Base-by-base conservation (phyloP, 148 eudicot species). In the Simmondsia chinensis region DNA sequence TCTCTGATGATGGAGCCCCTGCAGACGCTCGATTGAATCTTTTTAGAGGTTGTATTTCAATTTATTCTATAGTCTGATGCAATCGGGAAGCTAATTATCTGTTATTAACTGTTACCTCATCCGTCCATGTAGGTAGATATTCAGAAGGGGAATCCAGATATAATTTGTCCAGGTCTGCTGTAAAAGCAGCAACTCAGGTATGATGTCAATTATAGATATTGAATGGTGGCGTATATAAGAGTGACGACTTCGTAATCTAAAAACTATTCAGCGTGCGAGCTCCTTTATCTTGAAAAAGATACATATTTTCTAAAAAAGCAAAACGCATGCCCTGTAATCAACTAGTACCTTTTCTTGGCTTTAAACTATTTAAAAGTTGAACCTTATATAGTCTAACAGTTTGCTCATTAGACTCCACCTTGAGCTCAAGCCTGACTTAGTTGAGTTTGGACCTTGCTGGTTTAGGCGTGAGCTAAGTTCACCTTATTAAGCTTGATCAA, bases 101-200 rank as follows among this genome's bases (percentile, higher is more conserved):
- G 33, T 4, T 24, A 9, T 19, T 29, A 18, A 12, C 17, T 26
- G 43, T 15, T 38, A 6, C 16, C 50, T 45, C 33, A 7, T 27
- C 35, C 43, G 36, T 59, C 25, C 20, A 24, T 35, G 31, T 70
- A 82, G 96, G 89, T 38, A 74, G 82, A 52, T 83, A 83, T 68
- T 65, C 73, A 18, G 94, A 87, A 74, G 94, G 94, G 50, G 86
- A 83, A 56, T 87, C 88, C 22, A 83, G 96, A 65, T 87, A 87
- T 69, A 70, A 70, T 35, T 63, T 83, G 46, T 70, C 83, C 60
- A 75, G 43, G 32, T 41, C 61, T 54, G 50, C 34, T 47, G 34
- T 71, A 28, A 53, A 47, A 53, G 59, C 70, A 43, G 86, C 89
- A 29, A 56, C 76, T 7, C 48, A 59, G 69, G 96, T 87, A 64